These are phyloP conservation scores for Marsdenia floribunda DNA, from an alignment of 257 asterid species.

Conservation along the genomic window DNA sequence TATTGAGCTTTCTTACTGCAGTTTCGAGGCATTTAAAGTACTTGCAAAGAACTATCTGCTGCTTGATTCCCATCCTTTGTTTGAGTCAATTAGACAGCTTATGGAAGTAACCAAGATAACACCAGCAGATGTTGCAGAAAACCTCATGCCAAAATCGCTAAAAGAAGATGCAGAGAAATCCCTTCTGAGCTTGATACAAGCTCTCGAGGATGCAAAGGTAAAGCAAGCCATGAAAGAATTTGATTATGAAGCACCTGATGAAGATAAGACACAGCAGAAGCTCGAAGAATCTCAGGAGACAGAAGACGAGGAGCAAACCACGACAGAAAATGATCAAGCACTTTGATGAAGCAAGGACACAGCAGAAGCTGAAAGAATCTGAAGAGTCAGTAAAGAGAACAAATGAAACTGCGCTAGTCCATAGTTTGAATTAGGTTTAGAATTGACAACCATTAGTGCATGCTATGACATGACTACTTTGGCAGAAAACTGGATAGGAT, in stretches of 20 bases:
- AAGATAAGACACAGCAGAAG: constrained; percentile 1
- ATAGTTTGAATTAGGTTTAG: too few relatives aligned
- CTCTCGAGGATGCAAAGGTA: constrained; percentile 33
- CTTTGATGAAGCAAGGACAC: constrained; percentile 8
- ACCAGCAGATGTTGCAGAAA: constrained; percentile 33
- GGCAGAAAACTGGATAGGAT: too few relatives aligned
- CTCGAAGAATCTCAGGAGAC: neutral
- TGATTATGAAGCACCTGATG: constrained; percentile 14
- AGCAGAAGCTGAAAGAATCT: neutral
- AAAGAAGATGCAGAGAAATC: constrained; percentile 30
- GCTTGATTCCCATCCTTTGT: constrained; percentile 25
- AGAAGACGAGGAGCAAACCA: neutral
- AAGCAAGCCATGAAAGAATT: neutral
- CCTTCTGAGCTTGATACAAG: constrained; percentile 33
- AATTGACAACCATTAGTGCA: too few relatives aligned
- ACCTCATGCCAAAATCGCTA: constrained; percentile 44
- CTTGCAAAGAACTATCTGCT: constrained; percentile 24
- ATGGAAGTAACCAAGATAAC: constrained; percentile 19
- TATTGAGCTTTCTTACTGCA: constrained; percentile 46
- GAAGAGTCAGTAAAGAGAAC: neutral
- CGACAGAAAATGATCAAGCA: constrained; percentile 1
- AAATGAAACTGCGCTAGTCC: neutral
- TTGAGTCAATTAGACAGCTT: constrained; percentile 20
- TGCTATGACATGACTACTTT: too few relatives aligned
- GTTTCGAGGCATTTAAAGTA: constrained; percentile 33